Evolutionary conservation across 768 basidiomycete species (phyloP), one percentile per base, ranked within the genome.

Genomic region (Russula dissimulans): DNA sequence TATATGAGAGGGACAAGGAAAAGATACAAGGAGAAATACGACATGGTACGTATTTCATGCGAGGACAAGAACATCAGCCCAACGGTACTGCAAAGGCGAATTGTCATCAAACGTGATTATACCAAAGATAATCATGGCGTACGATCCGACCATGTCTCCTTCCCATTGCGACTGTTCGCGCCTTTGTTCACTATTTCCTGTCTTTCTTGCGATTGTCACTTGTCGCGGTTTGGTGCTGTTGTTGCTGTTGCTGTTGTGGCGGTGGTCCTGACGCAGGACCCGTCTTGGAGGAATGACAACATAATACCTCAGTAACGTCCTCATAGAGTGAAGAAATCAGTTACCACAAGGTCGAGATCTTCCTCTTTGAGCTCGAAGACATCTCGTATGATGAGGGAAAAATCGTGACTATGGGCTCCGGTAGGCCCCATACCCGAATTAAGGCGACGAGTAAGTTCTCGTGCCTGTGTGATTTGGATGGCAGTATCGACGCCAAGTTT

Each of bases 401-500:
- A 8, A 2, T 41, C 58, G 4, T 34, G 26, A 4, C 54, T 4
- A n/a, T 45, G 55, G 22, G 54, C 15, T 14, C 51, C 14, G n/a
- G 38, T 18, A 4, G 41, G 18, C n/a, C 54, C 39, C 11, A 17
- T 38, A 26, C 34, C 36, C 2, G 46, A 1, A 4, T 42, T 31
- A 2, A 49, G 26, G 17, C 53, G 36, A n/a, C 65, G 65, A 0
- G 56, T 38, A 5, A 45, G 71, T 59, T 88, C 86, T 0, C 86
- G 77, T 1, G 81, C 82, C 0, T 70, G 69, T 0, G 80, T 80
- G 15, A 89, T 73, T 36, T 71, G 76, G 4, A 86, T 67, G 0
- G 81, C 73, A 0, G 82, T 83, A n/a, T 83, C 79, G 64, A 83
- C 68, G 34, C 83, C 83, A 15, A 91, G 71, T 39, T 74, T 72